Percentiles rank a stretch among this genome's conserved stretches.
phyloP scores from a whole-genome alignment of 331 rosid species.

The Phaseolus coccineus region DNA sequence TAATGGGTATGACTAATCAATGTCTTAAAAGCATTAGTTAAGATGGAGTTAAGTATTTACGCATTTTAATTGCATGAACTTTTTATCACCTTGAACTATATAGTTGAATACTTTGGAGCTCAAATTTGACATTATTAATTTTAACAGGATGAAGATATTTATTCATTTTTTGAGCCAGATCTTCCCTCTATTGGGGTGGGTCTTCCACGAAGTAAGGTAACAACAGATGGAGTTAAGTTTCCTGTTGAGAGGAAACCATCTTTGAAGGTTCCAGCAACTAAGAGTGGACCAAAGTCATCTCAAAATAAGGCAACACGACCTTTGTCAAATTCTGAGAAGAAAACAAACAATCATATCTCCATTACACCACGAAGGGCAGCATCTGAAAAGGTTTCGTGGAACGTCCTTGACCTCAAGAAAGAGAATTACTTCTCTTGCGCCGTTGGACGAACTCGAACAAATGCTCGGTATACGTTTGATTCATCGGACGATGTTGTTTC shows the following conservation, averaged over 20 bases:
- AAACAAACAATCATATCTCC: conserved; percentile 51
- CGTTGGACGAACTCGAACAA: conserved; percentile 72
- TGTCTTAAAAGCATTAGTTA: too few relatives aligned
- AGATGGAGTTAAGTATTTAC: too few relatives aligned
- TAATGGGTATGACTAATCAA: too few relatives aligned
- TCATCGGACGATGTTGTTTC: conserved; percentile 76
- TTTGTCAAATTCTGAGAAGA: conserved; percentile 60
- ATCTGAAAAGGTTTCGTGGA: conserved; percentile 82
- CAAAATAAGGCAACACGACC: conserved; percentile 59
- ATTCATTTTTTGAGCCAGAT: conserved; percentile 93
- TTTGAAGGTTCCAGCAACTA: conserved; percentile 54
- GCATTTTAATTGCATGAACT: neutral
- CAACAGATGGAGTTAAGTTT: conserved; percentile 60
- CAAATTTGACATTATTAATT: conserved; percentile 21
- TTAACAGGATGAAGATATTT: conserved; percentile 93
- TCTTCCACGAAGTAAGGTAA: conserved; percentile 60
- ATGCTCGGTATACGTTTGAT: conserved; percentile 71
- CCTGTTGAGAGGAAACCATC: conserved; percentile 65
- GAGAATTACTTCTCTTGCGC: conserved; percentile 95
- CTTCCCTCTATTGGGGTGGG: conserved; percentile 62
- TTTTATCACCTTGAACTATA: neutral
- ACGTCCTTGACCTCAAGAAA: conserved; percentile 88
- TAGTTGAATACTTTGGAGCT: conserved; percentile 4
- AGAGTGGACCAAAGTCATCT: conserved; percentile 63
- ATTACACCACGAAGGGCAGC: conserved; percentile 54